Evolutionary conservation across 140 eudicot genomes (phyloP), one percentile per base, ranked within the genome.

Genomic region (Bidens hawaiensis): DNA sequence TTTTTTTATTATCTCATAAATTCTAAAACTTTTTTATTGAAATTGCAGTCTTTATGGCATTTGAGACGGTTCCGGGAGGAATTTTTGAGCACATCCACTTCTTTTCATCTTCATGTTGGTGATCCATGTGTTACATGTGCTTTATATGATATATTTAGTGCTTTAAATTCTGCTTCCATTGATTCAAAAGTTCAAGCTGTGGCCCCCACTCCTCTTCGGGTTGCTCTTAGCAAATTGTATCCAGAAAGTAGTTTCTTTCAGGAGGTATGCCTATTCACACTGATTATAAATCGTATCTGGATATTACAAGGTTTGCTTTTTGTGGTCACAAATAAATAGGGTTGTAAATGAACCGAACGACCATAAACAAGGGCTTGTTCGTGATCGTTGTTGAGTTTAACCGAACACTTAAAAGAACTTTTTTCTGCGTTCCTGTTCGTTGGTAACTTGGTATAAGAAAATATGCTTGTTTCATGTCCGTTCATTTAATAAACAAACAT

Each of bases 81-180:
- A 49, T 87, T 91, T 69, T 56, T 87, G 77, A 68, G 70, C 72
- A 84, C 80, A 40, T 81, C 91, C 73, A 71, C 83, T n/a, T 80
- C 81, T 40, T 83, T 60, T 59, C 98, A 91, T 75, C 70, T 69
- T 60, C 98, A 91, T 78, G 95, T 87, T 71, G 98, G 98, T 19
- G 93, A 87, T 76, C 98, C 98, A 56, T 91, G 98, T 85, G 98
- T 91, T 33, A 69, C 76, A 6, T 91, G 98, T 78, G 93, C 98
- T 52, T 75, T 91, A 15, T 83, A 73, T 69, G 89, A 82, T 34
- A 87, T 91, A 17, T 87, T 91, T 62, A 68, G 62, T 56, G 96
- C 96, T 67, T 68, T 91, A 63, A 87, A 76, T 78, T 58, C 30
- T 64, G 75, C 93, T 23, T 76, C 96, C 43, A 67, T 60, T 13